Evolutionary conservation across 345 rosid species (phyloP).

Genomic region (Camelina sativa): DNA sequence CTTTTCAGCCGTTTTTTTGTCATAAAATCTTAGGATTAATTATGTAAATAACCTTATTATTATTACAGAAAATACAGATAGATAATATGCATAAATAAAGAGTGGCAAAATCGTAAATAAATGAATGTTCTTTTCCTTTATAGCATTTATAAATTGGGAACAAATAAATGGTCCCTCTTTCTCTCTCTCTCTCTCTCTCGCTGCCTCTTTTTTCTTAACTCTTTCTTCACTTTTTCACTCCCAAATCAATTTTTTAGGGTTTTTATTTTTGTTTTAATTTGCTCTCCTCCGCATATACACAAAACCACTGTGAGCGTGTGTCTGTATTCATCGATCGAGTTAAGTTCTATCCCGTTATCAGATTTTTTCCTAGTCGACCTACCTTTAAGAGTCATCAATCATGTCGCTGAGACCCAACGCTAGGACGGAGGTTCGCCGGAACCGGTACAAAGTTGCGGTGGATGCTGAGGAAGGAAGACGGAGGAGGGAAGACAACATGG

Average conservation of each 20-base stretch:
- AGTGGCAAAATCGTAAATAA: neutral
- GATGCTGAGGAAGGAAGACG: slow-evolving; percentile 91
- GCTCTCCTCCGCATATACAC: neutral
- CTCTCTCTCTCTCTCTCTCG: neutral
- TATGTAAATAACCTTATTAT: neutral
- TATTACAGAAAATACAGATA: neutral
- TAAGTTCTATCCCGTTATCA: neutral
- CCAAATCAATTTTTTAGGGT: slow-evolving; percentile 20
- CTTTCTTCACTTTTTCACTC: neutral
- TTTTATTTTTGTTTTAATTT: neutral
- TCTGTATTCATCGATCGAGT: slow-evolving; percentile 14
- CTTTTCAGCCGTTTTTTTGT: no score
- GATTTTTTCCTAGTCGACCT: neutral
- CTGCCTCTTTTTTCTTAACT: slow-evolving; percentile 1
- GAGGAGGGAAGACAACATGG: slow-evolving; percentile 93
- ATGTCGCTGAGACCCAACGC: slow-evolving; percentile 86
- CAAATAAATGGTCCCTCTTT: no score
- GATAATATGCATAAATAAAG: neutral
- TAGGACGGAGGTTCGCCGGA: slow-evolving; percentile 75
- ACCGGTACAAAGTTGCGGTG: slow-evolving; percentile 82
- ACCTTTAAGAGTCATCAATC: slow-evolving; percentile 1
- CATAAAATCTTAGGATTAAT: neutral
- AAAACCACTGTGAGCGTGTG: neutral
- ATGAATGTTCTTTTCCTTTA: neutral
- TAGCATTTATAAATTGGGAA: neutral